Conservation (phyloP, 2,329 filamentous ascomycete species). For the Cephalotrichum gorgonifer region DNA sequence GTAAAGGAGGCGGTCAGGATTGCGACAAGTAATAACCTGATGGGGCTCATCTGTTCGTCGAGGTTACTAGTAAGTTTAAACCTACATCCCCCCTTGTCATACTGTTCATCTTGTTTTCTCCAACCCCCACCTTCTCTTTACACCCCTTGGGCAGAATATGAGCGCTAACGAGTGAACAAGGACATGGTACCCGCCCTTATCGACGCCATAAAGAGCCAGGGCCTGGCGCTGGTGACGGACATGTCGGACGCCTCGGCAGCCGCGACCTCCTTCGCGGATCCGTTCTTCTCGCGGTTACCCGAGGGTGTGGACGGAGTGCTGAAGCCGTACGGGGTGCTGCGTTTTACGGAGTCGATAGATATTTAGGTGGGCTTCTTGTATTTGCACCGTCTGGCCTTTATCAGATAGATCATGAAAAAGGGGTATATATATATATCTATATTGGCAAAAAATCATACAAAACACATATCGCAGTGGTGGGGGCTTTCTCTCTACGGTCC, state of each 20-base stretch:
- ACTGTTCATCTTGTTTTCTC: not conserved
- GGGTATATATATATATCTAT: too few species aligned
- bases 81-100: too few species aligned
- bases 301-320: conserved; percentile 82
- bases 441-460: too few species aligned
- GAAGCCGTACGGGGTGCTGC: conserved; percentile 74
- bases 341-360: conserved; percentile 89
- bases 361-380: conserved; percentile 27
- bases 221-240: conserved; percentile 84
- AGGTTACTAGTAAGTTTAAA: conserved; percentile 67
- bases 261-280: conserved; percentile 29
- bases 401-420: too few species aligned
- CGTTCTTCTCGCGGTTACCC: conserved; percentile 50
- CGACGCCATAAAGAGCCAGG: conserved; percentile 88
- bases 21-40: conserved; percentile 93
- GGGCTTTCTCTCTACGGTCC: too few species aligned
- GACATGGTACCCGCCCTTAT: conserved; percentile 88
- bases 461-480: too few species aligned
- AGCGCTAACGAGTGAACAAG: too few species aligned
- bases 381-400: not conserved
- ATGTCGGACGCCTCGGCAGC: conserved; percentile 47
- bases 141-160: conserved; percentile 8
- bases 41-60: conserved; percentile 89
- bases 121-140: not conserved
- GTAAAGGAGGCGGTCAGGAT: conserved; percentile 93